These are phyloP conservation scores for Lenzites betulinus DNA, from an alignment of 768 basidiomycete genomes.

Conservation along the genomic window DNA sequence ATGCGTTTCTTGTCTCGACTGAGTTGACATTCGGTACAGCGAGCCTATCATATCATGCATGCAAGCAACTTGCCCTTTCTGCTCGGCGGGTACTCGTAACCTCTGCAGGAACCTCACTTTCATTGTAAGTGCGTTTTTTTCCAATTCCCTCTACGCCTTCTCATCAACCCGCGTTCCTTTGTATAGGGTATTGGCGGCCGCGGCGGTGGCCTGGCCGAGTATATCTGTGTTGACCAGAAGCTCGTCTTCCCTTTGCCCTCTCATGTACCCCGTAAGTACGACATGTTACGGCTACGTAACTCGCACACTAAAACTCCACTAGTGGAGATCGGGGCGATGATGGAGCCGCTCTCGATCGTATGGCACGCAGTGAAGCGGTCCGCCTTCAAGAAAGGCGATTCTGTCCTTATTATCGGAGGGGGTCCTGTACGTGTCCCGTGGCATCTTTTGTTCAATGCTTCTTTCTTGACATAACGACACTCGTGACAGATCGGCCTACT, in stretches of 20 bases:
- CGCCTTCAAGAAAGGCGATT: slow-evolving; percentile 40
- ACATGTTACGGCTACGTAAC: not conserved
- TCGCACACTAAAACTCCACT: not conserved
- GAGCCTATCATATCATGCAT: slow-evolving; percentile 47
- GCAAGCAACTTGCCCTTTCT: slow-evolving; percentile 40
- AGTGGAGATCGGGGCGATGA: slow-evolving; percentile 51
- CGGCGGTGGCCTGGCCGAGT: slow-evolving; percentile 49
- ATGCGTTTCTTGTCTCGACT: not conserved
- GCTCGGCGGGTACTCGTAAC: slow-evolving; percentile 1
- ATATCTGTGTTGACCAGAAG: slow-evolving; percentile 36
- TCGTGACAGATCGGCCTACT: slow-evolving; percentile 30
- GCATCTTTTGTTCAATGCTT: not conserved
- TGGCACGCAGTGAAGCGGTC: slow-evolving; percentile 48
- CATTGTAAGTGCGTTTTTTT: slow-evolving; percentile 32
- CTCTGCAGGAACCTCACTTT: slow-evolving; percentile 27
- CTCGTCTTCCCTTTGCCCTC: slow-evolving; percentile 43
- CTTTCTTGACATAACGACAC: not conserved
- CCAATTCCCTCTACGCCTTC: not conserved
- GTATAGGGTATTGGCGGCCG: slow-evolving; percentile 40
- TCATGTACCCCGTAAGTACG: slow-evolving; percentile 38
- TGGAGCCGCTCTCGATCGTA: slow-evolving; percentile 50
- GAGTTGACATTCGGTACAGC: slow-evolving; percentile 30
- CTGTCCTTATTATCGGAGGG: slow-evolving; percentile 45
- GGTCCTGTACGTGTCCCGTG: slow-evolving; percentile 42
- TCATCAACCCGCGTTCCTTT: not conserved